Evolutionary conservation across 2,329 filamentous ascomycete genomes (phyloP).

Genomic region (Penicillium sp.): DNA sequence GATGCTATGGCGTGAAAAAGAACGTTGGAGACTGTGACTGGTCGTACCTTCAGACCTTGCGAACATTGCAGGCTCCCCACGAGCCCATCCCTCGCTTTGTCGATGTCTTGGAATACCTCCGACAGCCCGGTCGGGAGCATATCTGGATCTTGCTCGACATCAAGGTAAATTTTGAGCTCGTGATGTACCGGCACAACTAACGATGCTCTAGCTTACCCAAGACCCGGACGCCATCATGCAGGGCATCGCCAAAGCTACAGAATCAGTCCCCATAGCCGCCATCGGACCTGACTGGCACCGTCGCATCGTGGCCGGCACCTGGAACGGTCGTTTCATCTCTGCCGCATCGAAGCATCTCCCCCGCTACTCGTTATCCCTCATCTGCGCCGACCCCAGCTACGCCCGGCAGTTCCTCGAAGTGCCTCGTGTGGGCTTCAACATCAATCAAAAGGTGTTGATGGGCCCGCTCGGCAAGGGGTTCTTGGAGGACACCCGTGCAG

Average conservation of each 20-base stretch:
- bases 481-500: constrained; percentile 59
- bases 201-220: constrained; percentile 33
- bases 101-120: constrained; percentile 74
- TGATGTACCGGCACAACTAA: background rate
- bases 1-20: constrained; percentile 76
- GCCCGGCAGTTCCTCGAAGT: constrained; percentile 66
- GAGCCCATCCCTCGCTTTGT: constrained; percentile 71
- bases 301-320: constrained; percentile 77
- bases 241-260: constrained; percentile 65
- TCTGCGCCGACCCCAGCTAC: constrained; percentile 53
- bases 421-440: constrained; percentile 74
- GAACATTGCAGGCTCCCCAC: constrained; percentile 67
- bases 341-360: constrained; percentile 58
- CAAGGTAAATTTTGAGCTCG: constrained; percentile 58
- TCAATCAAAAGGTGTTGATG: constrained; percentile 68
- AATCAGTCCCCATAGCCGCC: constrained; percentile 52
- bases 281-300: constrained; percentile 59
- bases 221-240: constrained; percentile 67
- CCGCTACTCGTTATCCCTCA: constrained; percentile 40
- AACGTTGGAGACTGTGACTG: constrained; percentile 76
- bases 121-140: constrained; percentile 62
- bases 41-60: constrained; percentile 68
- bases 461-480: constrained; percentile 69
- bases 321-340: constrained; percentile 73
- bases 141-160: constrained; percentile 87